These are phyloP conservation scores for Hyaloscypha bicolor DNA, from an alignment of 495 filamentous ascomycete genomes.

Conservation along the genomic window DNA sequence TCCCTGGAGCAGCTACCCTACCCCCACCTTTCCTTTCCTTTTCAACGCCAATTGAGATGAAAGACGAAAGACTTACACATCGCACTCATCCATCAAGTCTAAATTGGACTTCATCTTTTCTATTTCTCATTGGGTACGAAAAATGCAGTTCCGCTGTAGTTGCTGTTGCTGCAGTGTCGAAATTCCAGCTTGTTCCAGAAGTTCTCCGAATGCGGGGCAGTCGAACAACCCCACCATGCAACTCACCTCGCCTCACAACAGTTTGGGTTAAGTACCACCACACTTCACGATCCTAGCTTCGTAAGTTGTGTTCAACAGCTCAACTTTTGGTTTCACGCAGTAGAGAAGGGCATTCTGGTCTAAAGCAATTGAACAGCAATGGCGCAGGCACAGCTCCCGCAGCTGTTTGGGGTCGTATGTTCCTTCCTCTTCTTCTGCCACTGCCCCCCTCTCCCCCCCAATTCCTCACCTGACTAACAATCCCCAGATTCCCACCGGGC, in stretches of 20 bases:
- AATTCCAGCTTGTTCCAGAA: not conserved
- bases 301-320: not conserved
- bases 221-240: not conserved
- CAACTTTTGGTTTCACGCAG: too few relatives aligned
- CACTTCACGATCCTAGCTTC: too few relatives aligned
- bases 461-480: not conserved
- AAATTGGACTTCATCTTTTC: slow-evolving; percentile 52
- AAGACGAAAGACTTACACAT: slow-evolving; percentile 52
- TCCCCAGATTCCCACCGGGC: slow-evolving; percentile 48
- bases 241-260: not conserved
- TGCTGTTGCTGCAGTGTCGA: not conserved
- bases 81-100: slow-evolving; percentile 60
- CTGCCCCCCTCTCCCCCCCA: not conserved
- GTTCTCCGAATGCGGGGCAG: not conserved
- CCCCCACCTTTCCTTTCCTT: not conserved
- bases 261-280: too few relatives aligned
- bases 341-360: not conserved
- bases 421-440: slow-evolving; percentile 25
- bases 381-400: slow-evolving; percentile 26
- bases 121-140: not conserved
- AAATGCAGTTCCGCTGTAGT: too few relatives aligned
- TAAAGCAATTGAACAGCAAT: not conserved
- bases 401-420: slow-evolving; percentile 30
- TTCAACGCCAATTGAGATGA: too few relatives aligned
- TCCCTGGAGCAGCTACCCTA: not conserved